Percentiles rank a stretch among this genome's conserved stretches.
These are phyloP conservation scores for Rhizopogon vesiculosus DNA, from an alignment of 768 basidiomycete species.

Conservation along the genomic window DNA sequence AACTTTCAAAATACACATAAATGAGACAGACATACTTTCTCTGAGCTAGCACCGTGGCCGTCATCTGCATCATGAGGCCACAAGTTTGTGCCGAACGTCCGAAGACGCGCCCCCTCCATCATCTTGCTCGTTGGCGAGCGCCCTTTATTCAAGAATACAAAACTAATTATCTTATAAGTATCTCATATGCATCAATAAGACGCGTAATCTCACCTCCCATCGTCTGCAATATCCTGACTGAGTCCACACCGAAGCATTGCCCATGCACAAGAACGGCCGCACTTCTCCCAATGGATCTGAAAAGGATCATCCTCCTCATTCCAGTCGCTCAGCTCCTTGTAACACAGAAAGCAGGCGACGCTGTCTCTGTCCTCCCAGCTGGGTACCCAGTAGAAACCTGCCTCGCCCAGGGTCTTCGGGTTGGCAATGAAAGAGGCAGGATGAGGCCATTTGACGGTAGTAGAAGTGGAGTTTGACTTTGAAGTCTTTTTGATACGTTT, in stretches of 20 bases:
- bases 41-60: conserved; percentile 66
- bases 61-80: conserved; percentile 68
- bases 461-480: conserved; percentile 41
- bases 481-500: conserved; percentile 49
- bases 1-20: not conserved
- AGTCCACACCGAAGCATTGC: conserved; percentile 74
- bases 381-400: conserved; percentile 85
- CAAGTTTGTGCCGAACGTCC: conserved; percentile 67
- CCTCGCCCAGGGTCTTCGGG: conserved; percentile 72
- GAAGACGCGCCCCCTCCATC: conserved; percentile 70
- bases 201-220: conserved; percentile 45
- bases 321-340: conserved; percentile 82
- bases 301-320: conserved; percentile 82
- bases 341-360: conserved; percentile 82
- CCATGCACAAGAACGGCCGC: conserved; percentile 69
- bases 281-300: conserved; percentile 73
- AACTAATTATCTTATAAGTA: conserved; percentile 35
- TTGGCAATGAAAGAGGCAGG: conserved; percentile 59
- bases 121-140: conserved; percentile 62
- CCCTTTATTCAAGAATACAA: conserved; percentile 48
- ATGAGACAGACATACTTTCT: conserved; percentile 42
- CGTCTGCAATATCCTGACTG: conserved; percentile 48
- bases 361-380: conserved; percentile 64
- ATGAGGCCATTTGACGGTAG: conserved; percentile 76
- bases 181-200: not conserved